Evolutionary conservation across 257 asterid genomes (phyloP), one percentile per base, ranked within the genome.

Genomic region (Rhazya stricta): DNA sequence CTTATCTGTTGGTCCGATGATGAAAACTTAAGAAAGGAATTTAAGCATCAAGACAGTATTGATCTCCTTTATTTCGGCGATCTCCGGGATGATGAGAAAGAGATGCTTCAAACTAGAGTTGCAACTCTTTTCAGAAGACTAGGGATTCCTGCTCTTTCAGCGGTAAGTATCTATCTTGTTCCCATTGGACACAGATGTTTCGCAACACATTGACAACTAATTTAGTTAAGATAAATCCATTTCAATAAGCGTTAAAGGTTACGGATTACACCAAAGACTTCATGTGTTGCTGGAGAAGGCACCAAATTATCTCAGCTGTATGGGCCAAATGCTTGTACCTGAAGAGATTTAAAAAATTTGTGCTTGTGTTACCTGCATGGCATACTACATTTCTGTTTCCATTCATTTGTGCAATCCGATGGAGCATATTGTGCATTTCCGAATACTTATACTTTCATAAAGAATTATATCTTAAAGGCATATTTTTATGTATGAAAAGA

Each of bases 1-100:
- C 79, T 88, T 9, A 63, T 91, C 77, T 95, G 98, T 80, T 94
- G 98, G 98, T 89, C 88, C 43, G 97, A 92, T 86, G 92, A 92
- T 81, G 89, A 87, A 39, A 75, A 70, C 56, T 81, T 95, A 74
- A 82, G 85, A 67, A 84, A 68, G 79, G 96, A 92, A 75, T 92
- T 95, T 78, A 88, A 81, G 83, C 79, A 92, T 82, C 83, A 81
- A 65, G 81, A 84, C 5, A 88, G 90, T 79, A 79, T 95, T 72
- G 89, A 91, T 76, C 83, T 95, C 77, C 85, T 95, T 36, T 74
- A 83, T 77, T 91, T 92, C 54, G 94, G 92, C 62, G 78, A 87
- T 75, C 89, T 89, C 51, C 78, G 77, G 74, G 81, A 79, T 77
- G 91, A 85, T 73, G 94, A 88, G 73, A 87, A 78, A 63, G 87